Conservation (phyloP, 1,284 basidiomycete species). For the Laetiporus sulphureus region DNA sequence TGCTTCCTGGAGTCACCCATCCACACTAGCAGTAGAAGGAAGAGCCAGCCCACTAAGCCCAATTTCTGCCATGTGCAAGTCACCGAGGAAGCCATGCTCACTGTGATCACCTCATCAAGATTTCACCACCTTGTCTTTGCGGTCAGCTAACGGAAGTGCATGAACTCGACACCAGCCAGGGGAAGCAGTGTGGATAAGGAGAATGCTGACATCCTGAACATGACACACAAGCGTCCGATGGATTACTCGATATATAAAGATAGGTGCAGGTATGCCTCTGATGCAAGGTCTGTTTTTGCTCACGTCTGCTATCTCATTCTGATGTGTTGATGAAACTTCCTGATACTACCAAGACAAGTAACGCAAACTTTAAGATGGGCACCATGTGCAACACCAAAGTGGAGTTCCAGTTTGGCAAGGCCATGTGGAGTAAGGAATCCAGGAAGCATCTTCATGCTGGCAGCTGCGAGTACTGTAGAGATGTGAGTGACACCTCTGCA, state of each 20-base stretch:
- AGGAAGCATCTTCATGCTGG: slow-evolving; percentile 65
- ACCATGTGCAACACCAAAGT: slow-evolving; percentile 59
- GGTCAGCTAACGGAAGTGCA: not conserved
- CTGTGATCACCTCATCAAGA: no score
- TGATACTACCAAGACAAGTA: slow-evolving; percentile 37
- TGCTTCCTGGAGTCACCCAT: not conserved
- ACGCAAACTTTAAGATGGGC: slow-evolving; percentile 63
- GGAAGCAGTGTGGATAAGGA: slow-evolving; percentile 22
- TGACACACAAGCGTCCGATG: slow-evolving; percentile 2
- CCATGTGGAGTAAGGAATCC: slow-evolving; percentile 63
- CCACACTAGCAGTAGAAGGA: not conserved
- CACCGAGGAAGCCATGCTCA: no score
- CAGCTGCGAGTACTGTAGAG: slow-evolving; percentile 82
- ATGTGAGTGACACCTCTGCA: slow-evolving; percentile 49
- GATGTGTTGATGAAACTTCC: no score
- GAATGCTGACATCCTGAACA: slow-evolving; percentile 5
- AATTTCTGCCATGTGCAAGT: no score
- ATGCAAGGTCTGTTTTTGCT: no score
- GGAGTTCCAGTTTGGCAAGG: slow-evolving; percentile 66
- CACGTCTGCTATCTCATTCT: no score
- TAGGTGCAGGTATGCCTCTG: slow-evolving; percentile 16
- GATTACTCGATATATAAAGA: slow-evolving; percentile 21
- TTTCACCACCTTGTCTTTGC: not conserved
- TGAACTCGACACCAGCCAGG: not conserved
- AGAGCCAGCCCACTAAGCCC: no score